phyloP scores from a whole-genome alignment of 2,329 filamentous ascomycete species.

The Ilyonectria robusta region DNA sequence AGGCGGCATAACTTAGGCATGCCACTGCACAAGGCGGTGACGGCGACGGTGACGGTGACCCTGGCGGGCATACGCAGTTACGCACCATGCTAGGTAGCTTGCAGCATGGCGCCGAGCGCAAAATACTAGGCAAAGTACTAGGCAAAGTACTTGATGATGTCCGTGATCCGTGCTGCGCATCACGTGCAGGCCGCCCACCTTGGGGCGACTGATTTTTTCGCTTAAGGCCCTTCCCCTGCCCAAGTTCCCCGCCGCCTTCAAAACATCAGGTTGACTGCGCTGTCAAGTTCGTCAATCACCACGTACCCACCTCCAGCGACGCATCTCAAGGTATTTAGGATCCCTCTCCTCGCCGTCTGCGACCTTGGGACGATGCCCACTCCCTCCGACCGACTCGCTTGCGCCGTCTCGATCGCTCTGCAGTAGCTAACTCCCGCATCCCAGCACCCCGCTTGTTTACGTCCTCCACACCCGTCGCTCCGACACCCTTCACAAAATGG shows the following conservation, averaged over 20 bases:
- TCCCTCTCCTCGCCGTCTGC: constrained; percentile 37
- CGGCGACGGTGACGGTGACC: constrained; percentile 40
- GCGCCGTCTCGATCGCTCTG: constrained; percentile 34
- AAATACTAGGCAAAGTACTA: background rate
- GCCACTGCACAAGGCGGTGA: constrained; percentile 28
- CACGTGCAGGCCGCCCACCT: constrained; percentile 53
- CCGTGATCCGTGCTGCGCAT: constrained; percentile 41
- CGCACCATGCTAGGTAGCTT: constrained; percentile 12
- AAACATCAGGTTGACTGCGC: constrained; percentile 58
- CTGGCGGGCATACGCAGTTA: background rate
- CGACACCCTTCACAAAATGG: constrained; percentile 68
- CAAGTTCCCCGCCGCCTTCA: constrained; percentile 60
- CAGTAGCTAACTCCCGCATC: constrained; percentile 52
- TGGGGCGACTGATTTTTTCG: constrained; percentile 61
- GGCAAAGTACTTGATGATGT: constrained; percentile 19
- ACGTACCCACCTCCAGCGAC: constrained; percentile 50
- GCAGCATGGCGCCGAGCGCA: constrained; percentile 9
- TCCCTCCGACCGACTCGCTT: constrained; percentile 30
- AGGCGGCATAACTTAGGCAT: constrained; percentile 40
- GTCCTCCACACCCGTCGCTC: constrained; percentile 52
- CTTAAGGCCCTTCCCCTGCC: constrained; percentile 54
- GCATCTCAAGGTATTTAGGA: constrained; percentile 45
- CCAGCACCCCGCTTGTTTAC: constrained; percentile 65
- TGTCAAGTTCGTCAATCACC: constrained; percentile 55
- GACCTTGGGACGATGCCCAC: constrained; percentile 32